Base-by-base conservation (phyloP, 129 eudicot genomes). In the Logfia minima region DNA sequence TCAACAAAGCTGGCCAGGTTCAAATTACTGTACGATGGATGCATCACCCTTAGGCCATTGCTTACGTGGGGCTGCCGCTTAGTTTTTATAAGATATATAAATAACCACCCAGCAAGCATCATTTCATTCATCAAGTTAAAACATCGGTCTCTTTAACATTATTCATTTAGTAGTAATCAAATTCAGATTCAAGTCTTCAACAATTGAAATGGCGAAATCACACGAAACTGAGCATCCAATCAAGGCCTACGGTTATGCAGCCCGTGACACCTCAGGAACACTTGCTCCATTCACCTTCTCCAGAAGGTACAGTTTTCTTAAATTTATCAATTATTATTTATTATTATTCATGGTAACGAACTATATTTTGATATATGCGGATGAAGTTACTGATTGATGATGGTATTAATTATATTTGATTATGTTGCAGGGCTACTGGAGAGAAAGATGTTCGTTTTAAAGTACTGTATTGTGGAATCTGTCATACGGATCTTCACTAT, bases 191-290 rank as follows among this genome's bases (percentile, higher is more conserved):
- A 61, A 23, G n/a, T 11, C 66, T 61, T 61, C 6, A 9, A 52
- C 39, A 14, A 13, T 3, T 48, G 13, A 58, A 78, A 86, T 86
- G 90, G 90, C 62, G 45, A 75, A 70, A 28, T 72, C 82, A 5
- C 80, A 71, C 9, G 89, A 80, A 21, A 24, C 74, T 17, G 80
- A 86, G 76, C 88, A 82, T 64, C 86, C 87, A 0, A 71, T 82
- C 60, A 77, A 80, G 58, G 85, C 90, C 19, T 58, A 74, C 28
- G 90, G 86, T 11, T 87, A 78, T 80, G 90, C 88, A 24, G 86
- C 90, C 8, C 77, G 66, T 28, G 90, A 87, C 62, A 16, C 82
- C 5, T 77, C 90, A 18, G 90, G 90, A 1, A 26, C 37, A 56
- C 72, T 87, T 39, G 41, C 88, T 29, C 90, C 88, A 0, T 77